These are phyloP conservation scores for Evernia prunastri DNA, from an alignment of 495 filamentous ascomycete species.

Conservation along the genomic window DNA sequence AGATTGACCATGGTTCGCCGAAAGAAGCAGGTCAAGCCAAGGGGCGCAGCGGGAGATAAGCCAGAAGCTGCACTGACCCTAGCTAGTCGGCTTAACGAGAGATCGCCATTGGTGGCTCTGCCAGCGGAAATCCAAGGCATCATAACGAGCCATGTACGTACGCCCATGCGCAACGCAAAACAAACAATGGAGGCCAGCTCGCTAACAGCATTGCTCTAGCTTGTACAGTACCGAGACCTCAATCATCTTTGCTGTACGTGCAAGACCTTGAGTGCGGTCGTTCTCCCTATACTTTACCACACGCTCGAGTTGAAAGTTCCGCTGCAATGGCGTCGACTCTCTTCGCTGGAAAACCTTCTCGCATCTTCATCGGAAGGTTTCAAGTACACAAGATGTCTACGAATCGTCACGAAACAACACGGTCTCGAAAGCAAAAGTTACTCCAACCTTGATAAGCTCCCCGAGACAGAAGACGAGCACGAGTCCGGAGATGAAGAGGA, in stretches of 20 bases:
- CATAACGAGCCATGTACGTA: not conserved
- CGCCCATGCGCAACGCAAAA: not conserved
- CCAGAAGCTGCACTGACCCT: not conserved
- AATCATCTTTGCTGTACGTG: not conserved
- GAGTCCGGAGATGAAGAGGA: not conserved
- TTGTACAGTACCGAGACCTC: not conserved
- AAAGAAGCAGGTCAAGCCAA: constrained; percentile 1
- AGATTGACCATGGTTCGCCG: not conserved
- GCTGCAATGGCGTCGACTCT: not conserved
- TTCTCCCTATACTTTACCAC: not conserved
- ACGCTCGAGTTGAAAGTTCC: not conserved
- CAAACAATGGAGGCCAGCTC: not conserved
- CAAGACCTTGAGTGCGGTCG: not conserved
- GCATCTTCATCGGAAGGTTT: not conserved
- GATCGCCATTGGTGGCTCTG: not conserved
- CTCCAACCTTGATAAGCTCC: not conserved
- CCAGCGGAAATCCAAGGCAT: not conserved
- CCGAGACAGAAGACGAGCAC: not conserved
- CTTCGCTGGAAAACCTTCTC: not conserved
- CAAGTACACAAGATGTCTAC: not conserved
- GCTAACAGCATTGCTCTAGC: not conserved
- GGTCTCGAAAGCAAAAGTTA: not conserved
- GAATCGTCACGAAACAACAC: not conserved
- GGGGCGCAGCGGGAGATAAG: not conserved
- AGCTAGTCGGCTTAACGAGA: not conserved